Percentiles rank a stretch among this genome's conserved stretches.
phyloP scores from a whole-genome alignment of 23 red algal species.

The Chondrus crispus region DNA sequence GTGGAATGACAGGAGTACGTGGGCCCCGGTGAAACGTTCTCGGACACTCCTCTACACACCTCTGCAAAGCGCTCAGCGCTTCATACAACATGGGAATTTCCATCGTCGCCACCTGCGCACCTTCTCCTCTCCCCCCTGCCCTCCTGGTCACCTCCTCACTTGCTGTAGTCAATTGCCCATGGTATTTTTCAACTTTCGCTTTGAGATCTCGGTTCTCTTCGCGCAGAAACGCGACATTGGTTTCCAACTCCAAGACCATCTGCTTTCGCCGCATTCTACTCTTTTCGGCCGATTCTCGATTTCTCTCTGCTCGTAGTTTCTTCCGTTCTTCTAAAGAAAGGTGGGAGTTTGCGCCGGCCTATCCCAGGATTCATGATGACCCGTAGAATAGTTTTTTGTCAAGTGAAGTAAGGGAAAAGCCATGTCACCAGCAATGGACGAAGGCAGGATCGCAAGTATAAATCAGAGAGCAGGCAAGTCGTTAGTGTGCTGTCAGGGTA shows the following conservation, averaged over 20 bases:
- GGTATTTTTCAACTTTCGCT: neutral
- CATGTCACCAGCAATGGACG: neutral
- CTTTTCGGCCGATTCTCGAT: constrained; percentile 29
- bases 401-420: neutral
- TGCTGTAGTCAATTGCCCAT: neutral
- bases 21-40: neutral
- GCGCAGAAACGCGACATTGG: neutral
- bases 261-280: constrained; percentile 30
- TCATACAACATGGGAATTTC: neutral
- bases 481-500: neutral
- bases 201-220: neutral
- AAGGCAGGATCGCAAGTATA: neutral
- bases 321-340: neutral
- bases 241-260: neutral
- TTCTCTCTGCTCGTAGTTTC: neutral
- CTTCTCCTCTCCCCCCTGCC: too few relatives aligned
- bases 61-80: neutral
- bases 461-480: neutral
- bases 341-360: neutral
- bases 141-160: too few relatives aligned
- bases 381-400: neutral
- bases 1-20: neutral
- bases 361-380: neutral
- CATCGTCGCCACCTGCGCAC: too few relatives aligned
- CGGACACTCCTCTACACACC: neutral